Evolutionary conservation across 768 basidiomycete species (phyloP).

Genomic region (Auricularia sp.): DNA sequence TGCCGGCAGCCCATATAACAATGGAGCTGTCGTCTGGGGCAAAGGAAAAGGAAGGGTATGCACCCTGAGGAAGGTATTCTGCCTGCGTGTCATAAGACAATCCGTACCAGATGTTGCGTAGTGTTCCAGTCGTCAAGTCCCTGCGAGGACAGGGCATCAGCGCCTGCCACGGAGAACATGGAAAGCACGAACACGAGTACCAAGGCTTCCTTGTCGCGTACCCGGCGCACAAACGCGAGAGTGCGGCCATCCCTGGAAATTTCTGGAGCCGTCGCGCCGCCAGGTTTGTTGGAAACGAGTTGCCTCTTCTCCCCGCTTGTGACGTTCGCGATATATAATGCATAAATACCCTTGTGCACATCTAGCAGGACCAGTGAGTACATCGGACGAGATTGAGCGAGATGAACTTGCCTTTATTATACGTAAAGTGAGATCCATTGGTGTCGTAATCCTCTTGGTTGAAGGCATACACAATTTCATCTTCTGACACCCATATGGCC

Average conservation of each 20-base stretch:
- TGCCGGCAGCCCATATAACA: constrained; percentile 66
- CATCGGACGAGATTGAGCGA: not conserved
- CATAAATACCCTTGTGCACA: constrained; percentile 59
- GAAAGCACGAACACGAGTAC: constrained; percentile 48
- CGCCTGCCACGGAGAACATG: not conserved
- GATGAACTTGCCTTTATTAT: constrained; percentile 47
- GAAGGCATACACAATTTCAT: constrained; percentile 53
- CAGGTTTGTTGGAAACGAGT: constrained; percentile 47
- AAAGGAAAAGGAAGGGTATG: constrained; percentile 68
- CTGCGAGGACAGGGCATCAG: constrained; percentile 23
- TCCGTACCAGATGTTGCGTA: constrained; percentile 57
- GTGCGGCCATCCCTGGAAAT: constrained; percentile 58
- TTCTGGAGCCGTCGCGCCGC: constrained; percentile 62
- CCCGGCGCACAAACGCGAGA: constrained; percentile 63
- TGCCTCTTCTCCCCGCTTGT: constrained; percentile 42
- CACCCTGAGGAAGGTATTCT: constrained; percentile 67
- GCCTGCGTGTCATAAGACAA: constrained; percentile 54
- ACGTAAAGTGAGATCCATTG: constrained; percentile 31
- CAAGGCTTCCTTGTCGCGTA: constrained; percentile 60
- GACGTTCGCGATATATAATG: constrained; percentile 55
- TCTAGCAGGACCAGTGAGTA: constrained; percentile 28
- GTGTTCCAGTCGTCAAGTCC: constrained; percentile 54
- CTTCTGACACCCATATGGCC: constrained; percentile 48
- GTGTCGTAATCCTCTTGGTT: constrained; percentile 40
- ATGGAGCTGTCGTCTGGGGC: constrained; percentile 47